phyloP scores from a whole-genome alignment of 495 filamentous ascomycete species.

The Penicillium paradoxum region DNA sequence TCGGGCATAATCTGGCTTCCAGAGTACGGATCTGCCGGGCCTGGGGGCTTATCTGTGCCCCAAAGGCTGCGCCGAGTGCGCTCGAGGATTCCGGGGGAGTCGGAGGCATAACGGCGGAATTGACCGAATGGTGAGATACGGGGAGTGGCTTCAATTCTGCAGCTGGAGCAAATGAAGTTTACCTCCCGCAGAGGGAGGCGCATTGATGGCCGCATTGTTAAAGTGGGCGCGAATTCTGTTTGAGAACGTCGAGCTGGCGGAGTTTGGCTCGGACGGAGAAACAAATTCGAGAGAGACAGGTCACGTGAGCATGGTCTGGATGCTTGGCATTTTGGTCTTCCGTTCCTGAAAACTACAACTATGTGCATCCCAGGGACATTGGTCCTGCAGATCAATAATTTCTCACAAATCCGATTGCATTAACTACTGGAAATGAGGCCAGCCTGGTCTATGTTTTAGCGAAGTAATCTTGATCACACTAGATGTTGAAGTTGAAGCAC shows the following conservation, averaged over 20 bases:
- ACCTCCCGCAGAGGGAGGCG: slow-evolving; percentile 38
- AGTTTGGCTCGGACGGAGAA: slow-evolving; percentile 25
- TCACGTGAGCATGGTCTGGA: slow-evolving; percentile 21
- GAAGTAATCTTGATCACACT: no score
- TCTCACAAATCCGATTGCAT: no score
- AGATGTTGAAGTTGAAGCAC: no score
- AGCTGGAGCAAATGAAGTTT: slow-evolving; percentile 42
- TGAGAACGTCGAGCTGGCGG: slow-evolving; percentile 2
- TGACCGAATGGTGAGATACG: slow-evolving; percentile 37
- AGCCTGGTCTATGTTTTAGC: no score
- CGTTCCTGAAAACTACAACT: no score
- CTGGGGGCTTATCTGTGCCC: slow-evolving; percentile 52
- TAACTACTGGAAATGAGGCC: no score
- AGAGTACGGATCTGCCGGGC: slow-evolving; percentile 49
- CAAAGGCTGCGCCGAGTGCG: slow-evolving; percentile 50
- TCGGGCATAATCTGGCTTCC: slow-evolving; percentile 25
- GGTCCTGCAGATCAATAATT: not conserved
- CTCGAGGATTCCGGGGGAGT: slow-evolving; percentile 41
- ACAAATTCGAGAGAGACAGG: slow-evolving; percentile 18
- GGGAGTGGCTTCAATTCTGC: slow-evolving; percentile 36
- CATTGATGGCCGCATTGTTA: slow-evolving; percentile 39
- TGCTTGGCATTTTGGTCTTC: slow-evolving; percentile 13
- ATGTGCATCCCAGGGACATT: not conserved
- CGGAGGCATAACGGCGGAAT: slow-evolving; percentile 41
- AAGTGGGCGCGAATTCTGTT: slow-evolving; percentile 15